phyloP scores from a whole-genome alignment of 2,329 filamentous ascomycete species.

The Pestalotiopsis sp. region DNA sequence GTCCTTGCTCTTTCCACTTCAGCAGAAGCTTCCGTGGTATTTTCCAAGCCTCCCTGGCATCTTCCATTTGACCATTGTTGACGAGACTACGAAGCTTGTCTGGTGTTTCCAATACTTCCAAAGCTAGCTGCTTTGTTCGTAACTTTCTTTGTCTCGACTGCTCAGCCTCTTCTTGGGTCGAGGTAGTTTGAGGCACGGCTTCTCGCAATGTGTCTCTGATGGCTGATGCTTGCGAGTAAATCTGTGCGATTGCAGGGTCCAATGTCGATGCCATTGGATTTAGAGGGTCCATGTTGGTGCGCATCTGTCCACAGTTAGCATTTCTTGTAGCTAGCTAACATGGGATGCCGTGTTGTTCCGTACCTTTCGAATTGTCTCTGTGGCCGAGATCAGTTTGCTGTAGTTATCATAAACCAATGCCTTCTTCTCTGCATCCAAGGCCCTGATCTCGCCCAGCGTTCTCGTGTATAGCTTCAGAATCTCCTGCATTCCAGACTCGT shows the following conservation, averaged over 20 bases:
- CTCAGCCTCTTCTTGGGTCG: slow-evolving; percentile 36
- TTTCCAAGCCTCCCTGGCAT: slow-evolving; percentile 61
- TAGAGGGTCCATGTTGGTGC: slow-evolving; percentile 77
- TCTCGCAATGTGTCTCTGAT: slow-evolving; percentile 55
- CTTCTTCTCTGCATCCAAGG: slow-evolving; percentile 93
- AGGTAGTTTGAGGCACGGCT: slow-evolving; percentile 48
- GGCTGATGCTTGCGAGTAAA: slow-evolving; percentile 62
- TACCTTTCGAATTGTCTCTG: slow-evolving; percentile 87
- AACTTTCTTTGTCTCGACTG: slow-evolving; percentile 35
- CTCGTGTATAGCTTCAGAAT: slow-evolving; percentile 71
- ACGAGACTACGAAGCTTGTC: slow-evolving; percentile 60
- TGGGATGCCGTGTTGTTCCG: slow-evolving; percentile 10
- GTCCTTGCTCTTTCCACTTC: slow-evolving; percentile 54
- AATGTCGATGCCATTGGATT: slow-evolving; percentile 74
- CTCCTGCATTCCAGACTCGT: slow-evolving; percentile 66
- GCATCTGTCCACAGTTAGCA: slow-evolving; percentile 55
- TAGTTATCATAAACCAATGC: slow-evolving; percentile 98
- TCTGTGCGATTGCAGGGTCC: slow-evolving; percentile 72
- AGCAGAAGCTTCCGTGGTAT: slow-evolving; percentile 53
- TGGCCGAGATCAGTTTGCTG: slow-evolving; percentile 93
- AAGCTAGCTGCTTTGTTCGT: slow-evolving; percentile 57
- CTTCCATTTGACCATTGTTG: slow-evolving; percentile 58
- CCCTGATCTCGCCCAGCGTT: slow-evolving; percentile 79
- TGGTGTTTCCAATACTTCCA: slow-evolving; percentile 64
- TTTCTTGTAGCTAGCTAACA: background rate